These are phyloP conservation scores for Dothiorella sarmentorum DNA, from an alignment of 2,329 filamentous ascomycete species.

Conservation along the genomic window DNA sequence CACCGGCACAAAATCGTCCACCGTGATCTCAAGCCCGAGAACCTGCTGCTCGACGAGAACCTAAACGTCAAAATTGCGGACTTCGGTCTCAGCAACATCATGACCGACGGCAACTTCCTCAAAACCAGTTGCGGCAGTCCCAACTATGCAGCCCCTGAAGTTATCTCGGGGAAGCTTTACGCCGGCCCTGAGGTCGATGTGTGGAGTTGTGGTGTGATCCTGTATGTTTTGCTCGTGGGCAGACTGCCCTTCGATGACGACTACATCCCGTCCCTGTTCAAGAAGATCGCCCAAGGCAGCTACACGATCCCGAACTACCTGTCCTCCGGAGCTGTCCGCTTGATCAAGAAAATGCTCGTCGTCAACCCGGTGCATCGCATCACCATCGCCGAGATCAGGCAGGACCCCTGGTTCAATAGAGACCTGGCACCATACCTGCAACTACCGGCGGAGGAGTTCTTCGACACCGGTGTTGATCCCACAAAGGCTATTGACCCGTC, in stretches of 20 bases:
- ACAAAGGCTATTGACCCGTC: conserved; percentile 85
- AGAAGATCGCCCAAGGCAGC: conserved; percentile 92
- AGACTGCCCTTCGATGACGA: conserved; percentile 93
- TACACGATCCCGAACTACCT: conserved; percentile 93
- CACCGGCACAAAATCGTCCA: conserved; percentile 99
- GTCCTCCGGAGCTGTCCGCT: conserved; percentile 71
- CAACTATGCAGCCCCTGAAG: conserved; percentile 96
- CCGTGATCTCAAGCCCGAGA: conserved; percentile 95
- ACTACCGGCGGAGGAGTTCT: conserved; percentile 84
- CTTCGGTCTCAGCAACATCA: conserved; percentile 98
- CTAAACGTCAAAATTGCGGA: conserved; percentile 99
- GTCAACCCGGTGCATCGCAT: conserved; percentile 93
- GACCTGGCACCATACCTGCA: conserved; percentile 84
- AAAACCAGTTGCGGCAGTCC: conserved; percentile 98
- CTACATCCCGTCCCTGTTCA: conserved; percentile 94
- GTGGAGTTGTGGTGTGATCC: conserved; percentile 92
- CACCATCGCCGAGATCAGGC: conserved; percentile 87
- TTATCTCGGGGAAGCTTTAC: conserved; percentile 96
- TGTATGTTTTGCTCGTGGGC: conserved; percentile 63
- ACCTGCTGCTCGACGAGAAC: conserved; percentile 87
- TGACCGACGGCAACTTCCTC: conserved; percentile 98
- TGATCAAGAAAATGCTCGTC: conserved; percentile 92
- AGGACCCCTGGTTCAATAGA: conserved; percentile 90
- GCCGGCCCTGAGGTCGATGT: conserved; percentile 97
- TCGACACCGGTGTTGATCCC: conserved; percentile 89